These are phyloP conservation scores for Scutellaria baicalensis DNA, from an alignment of 257 asterid species.

Conservation along the genomic window DNA sequence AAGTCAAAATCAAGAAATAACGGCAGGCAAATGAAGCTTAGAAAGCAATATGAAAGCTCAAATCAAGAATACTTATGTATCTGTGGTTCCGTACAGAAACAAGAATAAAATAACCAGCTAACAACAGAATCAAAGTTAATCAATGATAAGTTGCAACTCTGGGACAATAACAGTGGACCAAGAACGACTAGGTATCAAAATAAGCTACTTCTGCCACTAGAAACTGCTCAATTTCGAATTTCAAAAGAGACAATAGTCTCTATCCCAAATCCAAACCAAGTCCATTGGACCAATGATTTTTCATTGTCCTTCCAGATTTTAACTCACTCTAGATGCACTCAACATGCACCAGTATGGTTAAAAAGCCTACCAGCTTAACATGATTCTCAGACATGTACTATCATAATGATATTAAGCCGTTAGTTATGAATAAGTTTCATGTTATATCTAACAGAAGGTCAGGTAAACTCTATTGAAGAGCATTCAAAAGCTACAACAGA, in stretches of 20 bases:
- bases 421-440: background rate
- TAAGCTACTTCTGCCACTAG: background rate
- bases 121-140: background rate
- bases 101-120: background rate
- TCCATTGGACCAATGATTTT: background rate
- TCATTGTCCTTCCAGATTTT: background rate
- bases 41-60: background rate
- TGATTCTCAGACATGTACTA: background rate
- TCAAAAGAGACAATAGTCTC: background rate
- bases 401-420: background rate
- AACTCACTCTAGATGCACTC: background rate
- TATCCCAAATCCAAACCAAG: background rate
- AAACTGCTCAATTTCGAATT: background rate
- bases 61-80: background rate
- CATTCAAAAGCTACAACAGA: background rate
- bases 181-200: background rate
- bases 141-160: background rate
- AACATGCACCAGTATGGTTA: background rate
- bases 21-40: background rate
- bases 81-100: background rate
- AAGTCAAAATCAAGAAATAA: background rate
- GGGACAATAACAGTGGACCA: background rate
- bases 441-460: background rate
- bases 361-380: constrained; percentile 6
- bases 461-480: background rate